Conservation (phyloP, 164 flowering plant genomes). For the Piper longum region DNA sequence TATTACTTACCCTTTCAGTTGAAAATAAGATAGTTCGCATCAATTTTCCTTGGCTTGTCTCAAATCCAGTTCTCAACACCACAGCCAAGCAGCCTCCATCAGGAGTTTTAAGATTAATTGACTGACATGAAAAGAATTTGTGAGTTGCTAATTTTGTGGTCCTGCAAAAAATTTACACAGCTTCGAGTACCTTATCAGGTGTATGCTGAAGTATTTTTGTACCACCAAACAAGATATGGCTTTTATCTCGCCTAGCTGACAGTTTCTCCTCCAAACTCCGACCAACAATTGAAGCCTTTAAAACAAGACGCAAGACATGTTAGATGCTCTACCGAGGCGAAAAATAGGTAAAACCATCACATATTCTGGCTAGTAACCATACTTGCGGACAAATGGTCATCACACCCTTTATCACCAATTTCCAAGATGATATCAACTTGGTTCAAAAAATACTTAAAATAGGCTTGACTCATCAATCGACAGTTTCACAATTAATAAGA, state of each 20-base stretch:
- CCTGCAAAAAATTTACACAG: background rate
- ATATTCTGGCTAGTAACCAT: background rate
- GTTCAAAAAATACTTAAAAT: too few species aligned
- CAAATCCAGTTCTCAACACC: constrained; percentile 93
- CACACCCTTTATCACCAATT: too few species aligned
- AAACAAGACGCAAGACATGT: background rate
- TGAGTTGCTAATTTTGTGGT: constrained; percentile 1
- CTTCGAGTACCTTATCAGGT: constrained; percentile 67
- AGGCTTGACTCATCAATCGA: too few species aligned
- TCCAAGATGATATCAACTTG: too few species aligned
- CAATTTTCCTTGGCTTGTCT: constrained; percentile 94
- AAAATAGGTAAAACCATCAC: background rate
- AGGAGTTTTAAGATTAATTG: constrained; percentile 57
- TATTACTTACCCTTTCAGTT: constrained; percentile 77
- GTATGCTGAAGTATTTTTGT: constrained; percentile 94
- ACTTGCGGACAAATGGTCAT: too few species aligned
- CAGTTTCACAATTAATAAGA: too few species aligned
- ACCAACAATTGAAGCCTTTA: constrained; percentile 62
- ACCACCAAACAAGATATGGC: constrained; percentile 92
- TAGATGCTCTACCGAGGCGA: background rate
- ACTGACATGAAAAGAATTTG: constrained; percentile 1
- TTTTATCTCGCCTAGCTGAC: constrained; percentile 70
- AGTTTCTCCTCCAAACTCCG: constrained; percentile 60
- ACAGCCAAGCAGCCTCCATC: constrained; percentile 96
- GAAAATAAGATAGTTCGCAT: constrained; percentile 97